phyloP scores from a whole-genome alignment of 176 grass and related monocot genomes.

The Aegilops speltoides region DNA sequence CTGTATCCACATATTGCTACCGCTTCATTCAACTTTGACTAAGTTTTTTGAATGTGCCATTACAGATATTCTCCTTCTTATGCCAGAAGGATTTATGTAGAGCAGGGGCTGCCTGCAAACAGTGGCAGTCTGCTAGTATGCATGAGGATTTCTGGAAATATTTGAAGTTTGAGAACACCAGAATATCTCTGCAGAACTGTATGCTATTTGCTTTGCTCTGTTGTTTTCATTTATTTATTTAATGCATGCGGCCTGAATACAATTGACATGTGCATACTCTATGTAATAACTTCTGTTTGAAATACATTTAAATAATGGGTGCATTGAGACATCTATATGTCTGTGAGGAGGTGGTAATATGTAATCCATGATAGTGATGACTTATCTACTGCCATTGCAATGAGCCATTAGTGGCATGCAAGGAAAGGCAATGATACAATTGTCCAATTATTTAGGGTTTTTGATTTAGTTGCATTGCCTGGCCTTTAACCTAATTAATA shows the following conservation, averaged over 20 bases:
- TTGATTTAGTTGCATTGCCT: not conserved
- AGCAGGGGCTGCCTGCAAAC: constrained; percentile 82
- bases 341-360: not conserved
- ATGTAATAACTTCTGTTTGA: constrained; percentile 10
- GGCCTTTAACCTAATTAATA: not conserved
- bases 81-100: constrained; percentile 90
- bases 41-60: constrained; percentile 32
- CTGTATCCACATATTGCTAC: constrained; percentile 1
- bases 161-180: constrained; percentile 76
- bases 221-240: not conserved
- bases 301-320: not conserved
- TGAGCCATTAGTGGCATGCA: not conserved
- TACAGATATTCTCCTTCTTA: constrained; percentile 95
- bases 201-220: constrained; percentile 34
- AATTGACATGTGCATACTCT: not conserved
- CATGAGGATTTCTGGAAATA: constrained; percentile 92
- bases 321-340: not conserved
- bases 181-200: constrained; percentile 85
- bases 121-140: constrained; percentile 72
- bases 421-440: not conserved
- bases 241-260: not conserved
- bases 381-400: not conserved
- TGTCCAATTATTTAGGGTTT: not conserved
- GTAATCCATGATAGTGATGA: not conserved
- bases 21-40: not conserved